Percentiles rank a stretch among this genome's conserved stretches.
phyloP scores from a whole-genome alignment of 768 basidiomycete genomes.

The Lactarius akahatsu region DNA sequence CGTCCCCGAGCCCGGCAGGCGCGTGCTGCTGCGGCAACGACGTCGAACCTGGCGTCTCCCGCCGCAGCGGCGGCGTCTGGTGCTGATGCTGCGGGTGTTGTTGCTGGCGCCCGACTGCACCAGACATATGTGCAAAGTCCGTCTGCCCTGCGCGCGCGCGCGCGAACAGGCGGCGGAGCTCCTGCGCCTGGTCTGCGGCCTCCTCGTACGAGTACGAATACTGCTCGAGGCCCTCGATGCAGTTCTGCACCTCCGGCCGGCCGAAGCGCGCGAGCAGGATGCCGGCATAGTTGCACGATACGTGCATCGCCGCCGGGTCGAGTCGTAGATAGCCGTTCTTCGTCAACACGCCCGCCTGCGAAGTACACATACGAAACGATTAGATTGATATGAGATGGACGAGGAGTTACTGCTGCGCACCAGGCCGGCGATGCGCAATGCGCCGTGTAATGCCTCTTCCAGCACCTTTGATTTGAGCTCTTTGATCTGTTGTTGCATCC shows the following conservation, averaged over 20 bases:
- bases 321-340: slow-evolving; percentile 87
- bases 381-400: background rate
- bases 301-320: slow-evolving; percentile 88
- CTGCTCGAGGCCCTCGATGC: slow-evolving; percentile 83
- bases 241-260: slow-evolving; percentile 77
- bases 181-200: slow-evolving; percentile 70
- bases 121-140: slow-evolving; percentile 44
- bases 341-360: slow-evolving; percentile 75
- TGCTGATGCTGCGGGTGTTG: slow-evolving; percentile 9
- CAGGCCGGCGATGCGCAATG: slow-evolving; percentile 85
- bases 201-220: slow-evolving; percentile 88
- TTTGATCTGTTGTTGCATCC: slow-evolving; percentile 51
- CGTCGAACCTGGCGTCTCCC: background rate
- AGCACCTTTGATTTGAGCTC: slow-evolving; percentile 64
- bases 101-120: slow-evolving; percentile 34
- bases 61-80: slow-evolving; percentile 5
- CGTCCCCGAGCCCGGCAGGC: slow-evolving; percentile 8
- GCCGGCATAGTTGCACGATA: slow-evolving; percentile 82
- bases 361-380: background rate
- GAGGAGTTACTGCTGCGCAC: slow-evolving; percentile 41
- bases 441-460: slow-evolving; percentile 82
- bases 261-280: slow-evolving; percentile 78
- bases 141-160: slow-evolving; percentile 41
- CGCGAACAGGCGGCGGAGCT: slow-evolving; percentile 55
- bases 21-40: background rate